Conservation (phyloP, 2,329 filamentous ascomycete genomes). For the Lizonia empirigonia region DNA sequence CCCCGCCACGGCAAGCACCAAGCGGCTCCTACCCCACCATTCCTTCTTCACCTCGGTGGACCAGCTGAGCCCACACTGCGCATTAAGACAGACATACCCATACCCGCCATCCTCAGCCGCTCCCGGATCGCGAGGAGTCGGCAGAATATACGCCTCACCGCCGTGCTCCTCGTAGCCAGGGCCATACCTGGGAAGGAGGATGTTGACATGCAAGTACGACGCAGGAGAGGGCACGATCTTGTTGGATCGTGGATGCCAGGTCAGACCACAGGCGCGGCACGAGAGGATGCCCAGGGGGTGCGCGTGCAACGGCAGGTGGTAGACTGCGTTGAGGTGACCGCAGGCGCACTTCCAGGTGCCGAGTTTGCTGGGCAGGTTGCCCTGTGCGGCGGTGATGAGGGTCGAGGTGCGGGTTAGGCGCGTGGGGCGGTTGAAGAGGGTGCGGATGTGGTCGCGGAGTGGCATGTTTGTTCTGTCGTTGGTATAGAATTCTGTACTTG, state of each 20-base stretch:
- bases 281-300: neutral
- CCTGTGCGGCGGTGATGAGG: neutral
- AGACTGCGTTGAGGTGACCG: neutral
- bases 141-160: neutral
- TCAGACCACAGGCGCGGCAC: neutral
- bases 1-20: neutral
- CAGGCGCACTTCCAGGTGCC: neutral
- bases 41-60: neutral
- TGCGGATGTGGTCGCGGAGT: neutral
- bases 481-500: too few relatives aligned
- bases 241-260: neutral
- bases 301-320: neutral
- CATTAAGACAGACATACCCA: neutral
- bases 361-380: neutral
- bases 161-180: neutral
- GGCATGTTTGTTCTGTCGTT: neutral
- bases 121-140: too few relatives aligned
- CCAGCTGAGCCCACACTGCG: constrained; percentile 1
- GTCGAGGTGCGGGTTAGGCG: neutral
- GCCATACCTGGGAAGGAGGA: neutral
- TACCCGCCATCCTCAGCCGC: neutral
- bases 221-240: neutral
- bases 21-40: neutral
- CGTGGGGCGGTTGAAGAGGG: neutral
- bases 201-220: neutral